Conservation (phyloP, 2,329 filamentous ascomycete genomes). For the Chlorencoelia australis region DNA sequence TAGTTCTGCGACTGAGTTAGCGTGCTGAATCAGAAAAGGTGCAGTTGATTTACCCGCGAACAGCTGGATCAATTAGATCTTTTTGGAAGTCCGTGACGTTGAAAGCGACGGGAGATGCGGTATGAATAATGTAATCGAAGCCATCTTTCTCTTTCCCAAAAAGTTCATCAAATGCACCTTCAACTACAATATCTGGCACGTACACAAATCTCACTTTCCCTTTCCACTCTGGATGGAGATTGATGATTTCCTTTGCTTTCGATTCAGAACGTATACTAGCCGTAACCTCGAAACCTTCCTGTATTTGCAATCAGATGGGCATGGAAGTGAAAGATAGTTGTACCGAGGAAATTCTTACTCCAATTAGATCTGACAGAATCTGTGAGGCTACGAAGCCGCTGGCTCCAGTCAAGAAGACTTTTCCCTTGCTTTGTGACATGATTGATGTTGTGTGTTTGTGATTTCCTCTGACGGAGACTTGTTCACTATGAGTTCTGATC, state of each 20-base stretch:
- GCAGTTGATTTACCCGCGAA: conserved; percentile 29
- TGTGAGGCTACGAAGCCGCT: conserved; percentile 42
- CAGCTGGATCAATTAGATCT: conserved; percentile 40
- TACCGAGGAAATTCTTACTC: conserved; percentile 1
- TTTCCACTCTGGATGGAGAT: conserved; percentile 28
- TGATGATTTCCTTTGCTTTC: conserved; percentile 34
- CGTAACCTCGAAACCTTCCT: conserved; percentile 8
- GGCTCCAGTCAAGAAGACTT: conserved; percentile 24
- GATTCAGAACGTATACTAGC: conserved; percentile 33
- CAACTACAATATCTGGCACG: conserved; percentile 59
- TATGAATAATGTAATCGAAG: conserved; percentile 45
- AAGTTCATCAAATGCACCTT: conserved; percentile 54
- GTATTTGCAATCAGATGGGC: neutral
- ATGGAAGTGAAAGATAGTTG: neutral
- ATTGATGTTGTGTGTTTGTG: neutral
- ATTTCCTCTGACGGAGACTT: no score
- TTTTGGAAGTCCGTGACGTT: conserved; percentile 22
- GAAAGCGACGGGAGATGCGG: conserved; percentile 44
- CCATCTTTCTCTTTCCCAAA: conserved; percentile 46
- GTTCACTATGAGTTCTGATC: no score
- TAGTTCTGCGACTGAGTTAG: conserved; percentile 34
- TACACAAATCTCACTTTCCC: conserved; percentile 26
- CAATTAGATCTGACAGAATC: conserved; percentile 29
- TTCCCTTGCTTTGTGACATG: conserved; percentile 4
- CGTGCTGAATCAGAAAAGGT: neutral